Evolutionary conservation across 106 monocot species (phyloP), one percentile per base, ranked within the genome.

Genomic region (Dactylorhiza incarnata): DNA sequence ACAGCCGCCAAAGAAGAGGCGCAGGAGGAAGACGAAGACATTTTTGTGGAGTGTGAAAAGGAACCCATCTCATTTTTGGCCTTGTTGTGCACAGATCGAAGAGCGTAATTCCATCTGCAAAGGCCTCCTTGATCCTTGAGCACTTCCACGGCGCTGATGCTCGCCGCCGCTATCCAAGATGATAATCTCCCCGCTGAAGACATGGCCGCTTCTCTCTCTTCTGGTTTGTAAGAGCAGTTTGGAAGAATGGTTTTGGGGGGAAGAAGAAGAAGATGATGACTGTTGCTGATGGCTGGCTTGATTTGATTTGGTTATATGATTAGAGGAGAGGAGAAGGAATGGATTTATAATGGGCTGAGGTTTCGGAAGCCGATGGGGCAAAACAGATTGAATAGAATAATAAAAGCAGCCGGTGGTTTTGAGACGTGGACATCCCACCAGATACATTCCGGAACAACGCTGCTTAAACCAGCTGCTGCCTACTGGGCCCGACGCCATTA

Each of bases 71-170:
- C 24, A 0, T n/a, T 79, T 48, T 13, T 58, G 0, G 59, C 72
- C 15, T 73, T 11, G 47, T 73, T 58, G 6, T 79, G 20, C 0
- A 62, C 26, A 24, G 48, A 72, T 13, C 26, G 23, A 4, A 71
- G 7, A 19, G 19, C 45, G 56, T 72, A 11, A 14, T 71, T 78
- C 78, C 71, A 72, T 48, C 78, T 20, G 10, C 70, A 73, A 45
- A 79, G 24, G 13, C 78, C 78, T 44, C 9, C 54, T 61, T 79
- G 78, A 73, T 79, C 78, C n/a, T 79, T 79, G 0, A 79, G 46
- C 1, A 72, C 37, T 49, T 79, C 78, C 46, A 73, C 78, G 11
- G 62, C 48, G 47, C 71, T 56, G 7, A 79, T 52, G 48, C 72
- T 72, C 23, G 72, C 71, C 16, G 78, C 78, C 59, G 19, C 72